These are phyloP conservation scores for Mycosphaerella sp. DNA, from an alignment of 2,329 filamentous ascomycete genomes.

Conservation along the genomic window DNA sequence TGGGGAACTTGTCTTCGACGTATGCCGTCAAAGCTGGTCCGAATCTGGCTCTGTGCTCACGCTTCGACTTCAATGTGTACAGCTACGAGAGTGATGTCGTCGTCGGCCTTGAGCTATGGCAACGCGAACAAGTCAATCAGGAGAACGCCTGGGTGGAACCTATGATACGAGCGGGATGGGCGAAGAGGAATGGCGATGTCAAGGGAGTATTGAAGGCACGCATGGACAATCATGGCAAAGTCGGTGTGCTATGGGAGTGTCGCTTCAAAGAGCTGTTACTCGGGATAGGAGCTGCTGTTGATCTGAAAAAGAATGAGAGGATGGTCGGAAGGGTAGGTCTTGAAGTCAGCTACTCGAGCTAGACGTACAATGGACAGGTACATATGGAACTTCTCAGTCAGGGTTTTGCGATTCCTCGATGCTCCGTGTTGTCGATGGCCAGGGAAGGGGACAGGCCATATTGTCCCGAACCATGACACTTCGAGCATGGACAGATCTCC, in stretches of 20 bases:
- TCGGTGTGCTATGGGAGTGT: constrained; percentile 88
- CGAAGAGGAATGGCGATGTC: constrained; percentile 54
- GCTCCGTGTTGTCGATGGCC: too few species aligned
- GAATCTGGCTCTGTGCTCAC: constrained; percentile 77
- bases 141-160: constrained; percentile 43
- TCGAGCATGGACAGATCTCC: too few species aligned
- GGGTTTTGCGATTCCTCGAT: too few species aligned
- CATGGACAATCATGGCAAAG: constrained; percentile 78
- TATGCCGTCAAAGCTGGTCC: constrained; percentile 86
- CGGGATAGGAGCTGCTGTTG: constrained; percentile 79
- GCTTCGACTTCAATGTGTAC: constrained; percentile 96
- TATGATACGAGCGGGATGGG: constrained; percentile 41
- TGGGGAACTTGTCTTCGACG: constrained; percentile 85
- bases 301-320: constrained; percentile 68
- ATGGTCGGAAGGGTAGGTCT: constrained; percentile 71
- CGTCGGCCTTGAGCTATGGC: constrained; percentile 85
- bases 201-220: constrained; percentile 85
- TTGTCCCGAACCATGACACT: too few species aligned
- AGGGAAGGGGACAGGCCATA: too few species aligned
- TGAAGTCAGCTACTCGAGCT: constrained; percentile 69
- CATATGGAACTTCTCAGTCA: too few species aligned
- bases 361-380: too few species aligned
- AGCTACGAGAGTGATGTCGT: constrained; percentile 95
- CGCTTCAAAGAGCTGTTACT: constrained; percentile 88
- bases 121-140: constrained; percentile 41